phyloP scores from a whole-genome alignment of 2,329 filamentous ascomycete genomes.

The Aaosphaeria pasadenensis region DNA sequence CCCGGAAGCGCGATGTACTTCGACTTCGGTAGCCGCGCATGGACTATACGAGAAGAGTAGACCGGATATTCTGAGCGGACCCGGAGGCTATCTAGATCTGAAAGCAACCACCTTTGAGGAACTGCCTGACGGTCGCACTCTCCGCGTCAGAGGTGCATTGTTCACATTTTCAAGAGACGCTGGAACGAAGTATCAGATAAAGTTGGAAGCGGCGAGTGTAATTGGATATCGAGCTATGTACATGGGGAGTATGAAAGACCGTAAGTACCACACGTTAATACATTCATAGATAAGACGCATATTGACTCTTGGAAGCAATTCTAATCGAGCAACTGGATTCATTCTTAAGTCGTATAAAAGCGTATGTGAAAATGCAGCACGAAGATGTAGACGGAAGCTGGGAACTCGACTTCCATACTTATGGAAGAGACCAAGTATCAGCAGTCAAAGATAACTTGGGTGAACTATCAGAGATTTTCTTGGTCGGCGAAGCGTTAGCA shows the following conservation, averaged over 20 bases:
- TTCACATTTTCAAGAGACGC: conserved; percentile 23
- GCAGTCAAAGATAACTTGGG: conserved; percentile 3
- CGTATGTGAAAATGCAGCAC: conserved; percentile 12
- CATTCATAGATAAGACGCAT: background rate
- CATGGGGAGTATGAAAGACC: conserved; percentile 47
- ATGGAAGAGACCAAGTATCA: conserved; percentile 43
- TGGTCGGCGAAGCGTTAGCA: conserved; percentile 49
- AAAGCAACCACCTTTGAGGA: conserved; percentile 43
- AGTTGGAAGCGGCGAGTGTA: conserved; percentile 47
- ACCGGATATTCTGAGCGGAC: conserved; percentile 50
- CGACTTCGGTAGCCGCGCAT: conserved; percentile 51
- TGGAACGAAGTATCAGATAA: conserved; percentile 42
- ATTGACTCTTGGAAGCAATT: conserved; percentile 9
- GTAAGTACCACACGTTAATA: conserved; percentile 6
- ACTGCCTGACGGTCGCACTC: conserved; percentile 34
- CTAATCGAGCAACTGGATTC: conserved; percentile 18
- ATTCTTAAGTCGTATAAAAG: conserved; percentile 8
- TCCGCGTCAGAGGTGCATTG: conserved; percentile 40
- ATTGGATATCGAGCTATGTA: conserved; percentile 47
- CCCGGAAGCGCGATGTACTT: conserved; percentile 43
- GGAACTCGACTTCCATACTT: conserved; percentile 45
- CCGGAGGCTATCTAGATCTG: conserved; percentile 49
- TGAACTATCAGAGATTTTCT: conserved; percentile 42
- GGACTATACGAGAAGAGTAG: conserved; percentile 55
- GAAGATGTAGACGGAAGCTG: conserved; percentile 19